Evolutionary conservation across 768 basidiomycete genomes (phyloP).

Genomic region (Boletellus sp.): DNA sequence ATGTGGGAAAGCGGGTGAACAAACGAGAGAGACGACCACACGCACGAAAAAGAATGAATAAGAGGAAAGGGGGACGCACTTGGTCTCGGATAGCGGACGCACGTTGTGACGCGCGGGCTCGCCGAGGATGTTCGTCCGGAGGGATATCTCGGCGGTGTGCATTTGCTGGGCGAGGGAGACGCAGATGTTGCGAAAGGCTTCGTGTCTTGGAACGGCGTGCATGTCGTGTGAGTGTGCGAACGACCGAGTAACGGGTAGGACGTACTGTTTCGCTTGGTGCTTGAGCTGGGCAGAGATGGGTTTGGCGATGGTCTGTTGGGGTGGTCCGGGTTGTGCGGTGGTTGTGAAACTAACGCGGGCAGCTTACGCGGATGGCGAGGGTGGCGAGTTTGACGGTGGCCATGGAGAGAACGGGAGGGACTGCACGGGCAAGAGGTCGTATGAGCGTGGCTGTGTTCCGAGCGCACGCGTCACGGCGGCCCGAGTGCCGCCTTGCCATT

Average conservation of each 20-base stretch:
- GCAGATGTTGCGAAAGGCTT: conserved; percentile 66
- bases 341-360: not conserved
- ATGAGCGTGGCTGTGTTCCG: not conserved
- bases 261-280: conserved; percentile 69
- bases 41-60: no score
- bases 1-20: no score
- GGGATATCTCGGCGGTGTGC: conserved; percentile 67
- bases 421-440: not conserved
- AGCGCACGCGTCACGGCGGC: not conserved
- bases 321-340: not conserved
- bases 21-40: not conserved
- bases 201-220: conserved; percentile 46
- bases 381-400: conserved; percentile 73
- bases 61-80: conserved; percentile 38
- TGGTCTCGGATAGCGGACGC: conserved; percentile 72
- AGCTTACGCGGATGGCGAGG: conserved; percentile 65
- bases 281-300: conserved; percentile 70
- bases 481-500: not conserved
- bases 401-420: conserved; percentile 36
- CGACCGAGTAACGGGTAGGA: conserved; percentile 1
- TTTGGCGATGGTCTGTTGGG: conserved; percentile 71
- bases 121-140: conserved; percentile 74
- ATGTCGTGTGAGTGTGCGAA: not conserved
- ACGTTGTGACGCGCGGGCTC: conserved; percentile 65
- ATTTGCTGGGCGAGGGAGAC: conserved; percentile 71